Evolutionary conservation across 768 basidiomycete species (phyloP).

Genomic region (Sarcodon sp.): DNA sequence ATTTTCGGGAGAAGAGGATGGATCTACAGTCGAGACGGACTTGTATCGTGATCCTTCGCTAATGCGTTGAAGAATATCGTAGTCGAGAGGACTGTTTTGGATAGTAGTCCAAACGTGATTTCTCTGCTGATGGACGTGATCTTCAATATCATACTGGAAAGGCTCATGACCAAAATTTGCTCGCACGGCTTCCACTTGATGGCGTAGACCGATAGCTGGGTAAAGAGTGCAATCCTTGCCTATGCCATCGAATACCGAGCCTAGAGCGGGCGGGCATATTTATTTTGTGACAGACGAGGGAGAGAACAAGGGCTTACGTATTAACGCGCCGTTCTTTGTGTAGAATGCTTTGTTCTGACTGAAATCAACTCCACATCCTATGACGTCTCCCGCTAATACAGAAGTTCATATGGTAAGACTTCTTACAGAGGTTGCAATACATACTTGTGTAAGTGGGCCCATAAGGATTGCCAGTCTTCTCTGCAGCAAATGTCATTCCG

Average conservation of each 20-base stretch:
- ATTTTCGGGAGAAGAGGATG: neutral
- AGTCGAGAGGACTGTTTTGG: constrained; percentile 40
- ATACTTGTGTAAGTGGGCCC: constrained; percentile 74
- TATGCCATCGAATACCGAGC: constrained; percentile 59
- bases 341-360: constrained; percentile 71
- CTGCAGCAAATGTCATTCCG: constrained; percentile 63
- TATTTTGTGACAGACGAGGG: constrained; percentile 2
- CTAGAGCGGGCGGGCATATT: constrained; percentile 19
- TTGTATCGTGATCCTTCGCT: constrained; percentile 2
- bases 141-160: constrained; percentile 87
- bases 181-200: constrained; percentile 62
- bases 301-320: constrained; percentile 30
- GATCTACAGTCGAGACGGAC: too few relatives aligned
- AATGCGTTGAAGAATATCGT: constrained; percentile 18
- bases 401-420: constrained; percentile 1
- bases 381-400: constrained; percentile 61
- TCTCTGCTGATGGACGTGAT: constrained; percentile 63
- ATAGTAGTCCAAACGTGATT: constrained; percentile 57
- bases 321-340: constrained; percentile 73
- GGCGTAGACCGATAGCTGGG: constrained; percentile 83
- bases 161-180: constrained; percentile 83
- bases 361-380: constrained; percentile 93
- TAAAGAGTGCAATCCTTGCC: constrained; percentile 57
- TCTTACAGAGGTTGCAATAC: constrained; percentile 13
- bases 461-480: constrained; percentile 59